Percentiles rank a stretch among this genome's conserved stretches.
phyloP scores from a whole-genome alignment of 495 filamentous ascomycete genomes.

The Platismatia glauca region DNA sequence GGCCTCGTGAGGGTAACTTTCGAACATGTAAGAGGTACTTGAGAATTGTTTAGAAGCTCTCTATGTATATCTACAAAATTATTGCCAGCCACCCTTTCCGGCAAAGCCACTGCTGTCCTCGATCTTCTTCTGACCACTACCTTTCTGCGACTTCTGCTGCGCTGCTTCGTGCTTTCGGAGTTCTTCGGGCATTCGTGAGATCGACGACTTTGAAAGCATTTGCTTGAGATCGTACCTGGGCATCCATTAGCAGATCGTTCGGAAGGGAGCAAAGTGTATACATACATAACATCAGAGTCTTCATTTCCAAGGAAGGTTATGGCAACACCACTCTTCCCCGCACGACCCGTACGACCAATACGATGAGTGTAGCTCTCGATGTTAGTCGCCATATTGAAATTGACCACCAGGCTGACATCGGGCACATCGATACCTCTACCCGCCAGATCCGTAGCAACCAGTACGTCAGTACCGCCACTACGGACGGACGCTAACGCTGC shows the following conservation, averaged over 20 bases:
- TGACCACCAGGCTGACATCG: conserved; percentile 88
- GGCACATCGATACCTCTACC: conserved; percentile 97
- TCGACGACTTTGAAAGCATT: conserved; percentile 87
- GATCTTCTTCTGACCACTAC: conserved; percentile 48
- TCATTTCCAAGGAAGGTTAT: conserved; percentile 95
- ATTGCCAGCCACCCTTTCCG: conserved; percentile 47
- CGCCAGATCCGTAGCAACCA: conserved; percentile 96
- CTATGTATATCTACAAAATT: neutral
- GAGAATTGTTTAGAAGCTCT: neutral
- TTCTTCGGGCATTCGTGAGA: conserved; percentile 88
- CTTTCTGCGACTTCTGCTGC: conserved; percentile 64
- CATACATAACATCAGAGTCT: conserved; percentile 85
- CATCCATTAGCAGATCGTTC: conserved; percentile 19
- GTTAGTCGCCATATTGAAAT: conserved; percentile 95
- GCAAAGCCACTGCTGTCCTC: conserved; percentile 54
- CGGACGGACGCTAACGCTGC: conserved; percentile 83
- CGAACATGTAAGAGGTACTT: neutral
- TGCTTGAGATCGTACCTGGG: conserved; percentile 74
- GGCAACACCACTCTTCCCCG: conserved; percentile 93
- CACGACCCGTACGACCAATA: conserved; percentile 95
- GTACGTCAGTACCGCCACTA: conserved; percentile 66
- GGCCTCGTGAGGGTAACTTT: neutral
- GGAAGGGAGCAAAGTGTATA: conserved; percentile 16
- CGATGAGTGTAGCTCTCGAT: conserved; percentile 98
- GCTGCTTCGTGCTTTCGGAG: conserved; percentile 89